phyloP scores from a whole-genome alignment of 1,139 yeast genomes.

The Scheffersomyces quercinus region DNA sequence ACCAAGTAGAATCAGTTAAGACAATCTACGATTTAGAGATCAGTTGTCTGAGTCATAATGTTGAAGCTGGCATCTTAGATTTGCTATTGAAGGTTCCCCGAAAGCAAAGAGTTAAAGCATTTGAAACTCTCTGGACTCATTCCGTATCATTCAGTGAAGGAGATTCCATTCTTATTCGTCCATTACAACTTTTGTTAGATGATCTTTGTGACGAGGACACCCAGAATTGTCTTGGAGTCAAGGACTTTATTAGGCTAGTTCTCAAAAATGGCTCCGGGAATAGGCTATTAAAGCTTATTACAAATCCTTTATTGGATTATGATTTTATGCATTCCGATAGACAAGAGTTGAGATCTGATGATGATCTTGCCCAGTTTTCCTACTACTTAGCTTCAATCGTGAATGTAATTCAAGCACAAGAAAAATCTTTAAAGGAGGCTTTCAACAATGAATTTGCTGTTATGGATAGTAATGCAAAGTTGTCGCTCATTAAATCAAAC shows the following conservation, averaged over 20 bases:
- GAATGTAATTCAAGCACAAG: slow-evolving; percentile 50
- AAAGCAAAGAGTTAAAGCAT: slow-evolving; percentile 44
- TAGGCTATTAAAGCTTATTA: slow-evolving; percentile 57
- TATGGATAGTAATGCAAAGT: slow-evolving; percentile 46
- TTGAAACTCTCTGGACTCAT: slow-evolving; percentile 63
- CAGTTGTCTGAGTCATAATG: slow-evolving; percentile 37
- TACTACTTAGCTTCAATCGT: slow-evolving; percentile 55
- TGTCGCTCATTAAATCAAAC: slow-evolving; percentile 34
- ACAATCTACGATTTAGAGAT: slow-evolving; percentile 47
- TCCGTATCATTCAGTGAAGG: slow-evolving; percentile 45
- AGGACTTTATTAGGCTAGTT: slow-evolving; percentile 58
- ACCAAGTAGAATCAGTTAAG: slow-evolving; percentile 65
- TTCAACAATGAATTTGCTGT: slow-evolving; percentile 59
- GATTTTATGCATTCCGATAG: slow-evolving; percentile 28
- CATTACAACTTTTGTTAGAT: slow-evolving; percentile 70
- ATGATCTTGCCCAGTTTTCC: slow-evolving; percentile 60
- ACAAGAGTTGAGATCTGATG: slow-evolving; percentile 23
- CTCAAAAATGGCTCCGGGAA: slow-evolving; percentile 57
- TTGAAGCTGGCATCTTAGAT: slow-evolving; percentile 62
- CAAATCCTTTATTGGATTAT: slow-evolving; percentile 49
- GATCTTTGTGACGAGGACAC: slow-evolving; percentile 48
- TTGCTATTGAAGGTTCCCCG: slow-evolving; percentile 42
- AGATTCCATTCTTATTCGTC: slow-evolving; percentile 54
- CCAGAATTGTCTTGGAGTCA: slow-evolving; percentile 45
- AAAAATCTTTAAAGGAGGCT: slow-evolving; percentile 40